Conservation (phyloP, 345 rosid genomes). For the Erysimum cheiranthoides region DNA sequence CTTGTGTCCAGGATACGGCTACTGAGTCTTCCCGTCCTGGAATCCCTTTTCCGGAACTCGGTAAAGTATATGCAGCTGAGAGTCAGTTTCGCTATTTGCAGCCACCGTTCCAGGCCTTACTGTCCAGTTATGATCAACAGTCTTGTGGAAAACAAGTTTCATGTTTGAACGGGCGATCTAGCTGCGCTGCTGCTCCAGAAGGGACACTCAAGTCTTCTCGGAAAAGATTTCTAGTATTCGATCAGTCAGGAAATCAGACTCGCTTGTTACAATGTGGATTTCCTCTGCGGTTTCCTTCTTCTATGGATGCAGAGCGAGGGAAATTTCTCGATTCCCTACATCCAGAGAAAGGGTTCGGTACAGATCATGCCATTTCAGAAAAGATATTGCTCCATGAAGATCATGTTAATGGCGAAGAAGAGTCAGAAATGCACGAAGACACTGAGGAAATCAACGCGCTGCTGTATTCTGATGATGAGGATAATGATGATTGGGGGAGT, state of each 20-base stretch:
- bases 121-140: slow-evolving; percentile 38
- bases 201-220: slow-evolving; percentile 37
- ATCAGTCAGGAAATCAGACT: slow-evolving; percentile 72
- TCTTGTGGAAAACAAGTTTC: slow-evolving; percentile 44
- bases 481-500: slow-evolving; percentile 51
- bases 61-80: slow-evolving; percentile 50
- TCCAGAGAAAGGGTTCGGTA: slow-evolving; percentile 42
- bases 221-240: slow-evolving; percentile 64
- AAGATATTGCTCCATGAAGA: slow-evolving; percentile 45
- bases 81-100: slow-evolving; percentile 50
- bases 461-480: slow-evolving; percentile 73
- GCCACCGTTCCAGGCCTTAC: slow-evolving; percentile 46
- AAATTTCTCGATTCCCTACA: slow-evolving; percentile 33
- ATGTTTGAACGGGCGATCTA: slow-evolving; percentile 37
- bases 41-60: slow-evolving; percentile 44
- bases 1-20: slow-evolving; percentile 48
- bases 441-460: slow-evolving; percentile 92
- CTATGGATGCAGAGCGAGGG: slow-evolving; percentile 37
- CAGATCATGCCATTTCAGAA: slow-evolving; percentile 34
- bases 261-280: slow-evolving; percentile 53
- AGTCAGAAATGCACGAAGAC: slow-evolving; percentile 90
- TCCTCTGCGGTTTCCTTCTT: slow-evolving; percentile 44
- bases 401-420: slow-evolving; percentile 53
- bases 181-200: slow-evolving; percentile 38
- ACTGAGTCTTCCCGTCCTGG: slow-evolving; percentile 47